Evolutionary conservation across 768 basidiomycete species (phyloP).

Genomic region (Russula vinacea): DNA sequence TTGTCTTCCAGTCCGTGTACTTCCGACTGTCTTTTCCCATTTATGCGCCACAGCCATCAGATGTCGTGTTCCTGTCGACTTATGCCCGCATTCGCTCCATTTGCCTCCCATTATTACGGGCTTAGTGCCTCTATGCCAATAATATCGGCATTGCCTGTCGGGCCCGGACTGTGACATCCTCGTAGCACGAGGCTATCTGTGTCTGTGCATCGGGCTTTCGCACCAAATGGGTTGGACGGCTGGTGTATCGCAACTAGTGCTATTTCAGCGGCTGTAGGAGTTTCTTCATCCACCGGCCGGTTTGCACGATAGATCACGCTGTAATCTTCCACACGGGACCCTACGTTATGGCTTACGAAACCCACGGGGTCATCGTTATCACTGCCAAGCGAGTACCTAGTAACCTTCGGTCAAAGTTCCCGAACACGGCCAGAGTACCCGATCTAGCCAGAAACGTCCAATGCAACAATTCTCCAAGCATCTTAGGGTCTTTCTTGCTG

Average conservation of each 20-base stretch:
- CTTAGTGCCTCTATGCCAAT: slow-evolving; percentile 5
- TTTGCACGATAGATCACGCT: neutral
- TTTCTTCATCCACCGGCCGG: neutral
- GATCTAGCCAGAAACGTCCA: slow-evolving; percentile 16
- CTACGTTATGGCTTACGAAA: neutral
- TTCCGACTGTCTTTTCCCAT: slow-evolving; percentile 5
- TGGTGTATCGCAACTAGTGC: neutral
- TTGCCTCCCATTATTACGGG: neutral
- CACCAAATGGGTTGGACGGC: neutral
- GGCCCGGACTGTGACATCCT: slow-evolving; percentile 3
- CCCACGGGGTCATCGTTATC: slow-evolving; percentile 10
- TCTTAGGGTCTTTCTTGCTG: neutral
- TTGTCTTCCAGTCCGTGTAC: neutral
- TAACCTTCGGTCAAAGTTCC: slow-evolving; percentile 16
- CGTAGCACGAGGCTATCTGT: slow-evolving; percentile 16
- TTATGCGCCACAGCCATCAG: slow-evolving; percentile 12
- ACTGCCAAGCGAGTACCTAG: neutral
- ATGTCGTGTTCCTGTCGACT: slow-evolving; percentile 9
- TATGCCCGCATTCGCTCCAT: slow-evolving; percentile 16
- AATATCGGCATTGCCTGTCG: neutral
- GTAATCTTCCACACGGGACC: neutral
- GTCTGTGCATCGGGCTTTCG: neutral
- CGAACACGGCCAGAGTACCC: neutral
- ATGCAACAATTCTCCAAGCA: neutral
- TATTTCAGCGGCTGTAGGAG: neutral